Conservation (phyloP, 2,329 filamentous ascomycete genomes). For the Cladophialophora bantiana region DNA sequence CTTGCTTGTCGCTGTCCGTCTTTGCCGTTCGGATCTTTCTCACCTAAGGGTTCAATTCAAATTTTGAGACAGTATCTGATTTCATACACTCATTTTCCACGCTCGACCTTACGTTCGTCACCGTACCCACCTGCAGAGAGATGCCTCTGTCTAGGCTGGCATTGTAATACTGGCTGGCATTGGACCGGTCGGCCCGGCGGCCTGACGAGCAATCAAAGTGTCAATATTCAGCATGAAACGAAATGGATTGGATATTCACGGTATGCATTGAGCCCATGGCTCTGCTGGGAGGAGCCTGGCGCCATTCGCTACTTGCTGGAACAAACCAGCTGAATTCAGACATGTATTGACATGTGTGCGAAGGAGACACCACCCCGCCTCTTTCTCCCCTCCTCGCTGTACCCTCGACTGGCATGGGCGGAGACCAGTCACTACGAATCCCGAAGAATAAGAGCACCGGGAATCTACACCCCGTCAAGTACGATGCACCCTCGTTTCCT, state of each 20-base stretch:
- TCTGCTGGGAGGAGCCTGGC: conserved; percentile 6
- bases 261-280: conserved; percentile 23
- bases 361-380: conserved; percentile 33
- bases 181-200: conserved; percentile 27
- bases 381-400: conserved; percentile 32
- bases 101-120: conserved; percentile 1
- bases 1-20: conserved; percentile 6
- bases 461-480: conserved; percentile 51
- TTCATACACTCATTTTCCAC: neutral
- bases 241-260: conserved; percentile 29
- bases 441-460: conserved; percentile 59
- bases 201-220: conserved; percentile 19
- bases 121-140: conserved; percentile 7
- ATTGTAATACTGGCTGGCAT: conserved; percentile 27
- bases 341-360: conserved; percentile 19
- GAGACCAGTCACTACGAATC: conserved; percentile 41
- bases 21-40: neutral
- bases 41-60: conserved; percentile 5
- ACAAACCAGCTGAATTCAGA: neutral
- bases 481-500: conserved; percentile 64
- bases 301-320: neutral
- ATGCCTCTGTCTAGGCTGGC: conserved; percentile 20
- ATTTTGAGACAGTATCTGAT: neutral
- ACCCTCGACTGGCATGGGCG: conserved; percentile 22
- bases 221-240: conserved; percentile 33